Conservation (phyloP, 2,329 filamentous ascomycete species). For the Arachnopeziza araneosa region DNA sequence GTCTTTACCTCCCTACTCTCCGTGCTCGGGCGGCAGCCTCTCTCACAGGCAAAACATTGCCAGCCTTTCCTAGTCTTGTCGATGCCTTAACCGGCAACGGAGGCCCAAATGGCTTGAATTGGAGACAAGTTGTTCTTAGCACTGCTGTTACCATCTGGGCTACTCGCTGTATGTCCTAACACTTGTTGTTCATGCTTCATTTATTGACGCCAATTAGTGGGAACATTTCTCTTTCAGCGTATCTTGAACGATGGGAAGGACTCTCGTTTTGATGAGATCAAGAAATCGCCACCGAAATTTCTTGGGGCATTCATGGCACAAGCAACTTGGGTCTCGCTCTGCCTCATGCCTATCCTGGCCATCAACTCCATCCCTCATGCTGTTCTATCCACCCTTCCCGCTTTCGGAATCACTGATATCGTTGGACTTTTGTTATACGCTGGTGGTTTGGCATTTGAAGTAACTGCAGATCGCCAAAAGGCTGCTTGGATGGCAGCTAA, state of each 20-base stretch:
- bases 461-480: conserved; percentile 60
- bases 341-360: conserved; percentile 58
- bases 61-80: conserved; percentile 42
- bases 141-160: conserved; percentile 58
- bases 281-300: conserved; percentile 47
- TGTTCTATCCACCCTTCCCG: conserved; percentile 43
- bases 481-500: conserved; percentile 54
- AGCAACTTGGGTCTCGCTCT: conserved; percentile 63
- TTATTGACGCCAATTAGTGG: conserved; percentile 40
- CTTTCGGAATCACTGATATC: conserved; percentile 46
- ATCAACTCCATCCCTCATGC: conserved; percentile 55
- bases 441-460: conserved; percentile 55
- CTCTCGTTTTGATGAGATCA: conserved; percentile 51
- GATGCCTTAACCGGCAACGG: conserved; percentile 39
- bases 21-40: conserved; percentile 46
- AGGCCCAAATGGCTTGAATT: conserved; percentile 45
- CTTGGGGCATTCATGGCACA: conserved; percentile 52
- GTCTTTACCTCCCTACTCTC: conserved; percentile 54
- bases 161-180: conserved; percentile 43
- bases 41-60: conserved; percentile 34
- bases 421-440: conserved; percentile 53
- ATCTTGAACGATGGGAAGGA: conserved; percentile 55
- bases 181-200: neutral
- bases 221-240: conserved; percentile 57
- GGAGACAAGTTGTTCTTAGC: conserved; percentile 53